Evolutionary conservation across 1,284 basidiomycete species (phyloP), one percentile per base, ranked within the genome.

Genomic region (Ganoderma lucidum): DNA sequence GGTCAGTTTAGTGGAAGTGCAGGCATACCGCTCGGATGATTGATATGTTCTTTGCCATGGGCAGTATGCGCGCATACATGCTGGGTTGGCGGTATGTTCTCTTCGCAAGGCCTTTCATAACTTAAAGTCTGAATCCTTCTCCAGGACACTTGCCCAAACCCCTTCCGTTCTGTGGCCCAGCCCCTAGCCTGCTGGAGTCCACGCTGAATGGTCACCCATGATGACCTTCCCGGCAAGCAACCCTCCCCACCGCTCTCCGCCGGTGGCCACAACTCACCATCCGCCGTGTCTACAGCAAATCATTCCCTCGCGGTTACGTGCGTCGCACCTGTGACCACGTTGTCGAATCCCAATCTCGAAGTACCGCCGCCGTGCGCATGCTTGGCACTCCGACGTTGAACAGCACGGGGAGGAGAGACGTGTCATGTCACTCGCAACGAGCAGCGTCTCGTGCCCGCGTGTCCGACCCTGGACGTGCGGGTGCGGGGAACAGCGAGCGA

Each of bases 61-160:
- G 35, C 3, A 8, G 45, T 17, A 23, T 23, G 19, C 45, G 23
- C 3, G 17, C 12, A 2, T 28, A 15, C 8, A 35, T 35, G 35
- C 35, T 8, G 28, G 14, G 8, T 9, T 3, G 9, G 14, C 2
- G 30, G 53, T 55, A 32, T 14, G 53, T 55, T 28, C 12, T n/a
- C 12, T 32, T 55, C 28, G 15, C 15, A 44, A 44, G 17, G 1
- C 6, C n/a, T 10, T 6, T 23, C 28, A 30, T 9, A 32, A 5
- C 53, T 55, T 12, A n/a, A 6, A 30, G 8, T 39, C 35, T 19
- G 58, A 42, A 45, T 65, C 51, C 19, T 10, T 45, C 14, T 75
- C 69, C 17, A 76, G 67, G 2, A 60, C 62, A 65, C 60, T 51
- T 68, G 35, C 56, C 67, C 76, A 76, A 76, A 23, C 4, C 35